phyloP scores from a whole-genome alignment of 371 early-diverging fungal genomes.

The Rhizopus sp. region DNA sequence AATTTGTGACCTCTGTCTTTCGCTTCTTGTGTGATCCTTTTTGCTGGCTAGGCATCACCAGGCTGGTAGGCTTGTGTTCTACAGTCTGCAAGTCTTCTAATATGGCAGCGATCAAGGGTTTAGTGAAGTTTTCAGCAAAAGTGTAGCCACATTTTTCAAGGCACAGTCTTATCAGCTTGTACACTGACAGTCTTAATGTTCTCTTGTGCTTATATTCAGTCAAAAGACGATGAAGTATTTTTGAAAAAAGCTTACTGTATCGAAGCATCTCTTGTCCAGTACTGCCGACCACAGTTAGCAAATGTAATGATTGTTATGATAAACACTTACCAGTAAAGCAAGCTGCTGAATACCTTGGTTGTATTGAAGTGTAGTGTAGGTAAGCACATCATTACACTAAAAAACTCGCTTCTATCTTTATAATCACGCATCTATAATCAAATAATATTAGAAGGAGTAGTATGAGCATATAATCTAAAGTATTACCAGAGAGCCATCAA shows the following conservation, averaged over 20 bases:
- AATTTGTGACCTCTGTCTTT: conserved; percentile 41
- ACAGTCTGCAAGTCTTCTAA: conserved; percentile 33
- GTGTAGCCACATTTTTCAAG: conserved; percentile 47
- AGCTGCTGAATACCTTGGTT: conserved; percentile 39
- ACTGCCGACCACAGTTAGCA: conserved; percentile 15
- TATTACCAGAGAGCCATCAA: conserved; percentile 47
- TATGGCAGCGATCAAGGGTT: conserved; percentile 30
- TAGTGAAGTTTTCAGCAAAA: conserved; percentile 40
- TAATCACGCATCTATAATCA: conserved; percentile 32
- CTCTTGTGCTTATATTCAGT: conserved; percentile 41
- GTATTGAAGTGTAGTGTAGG: conserved; percentile 43
- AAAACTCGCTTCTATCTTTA: conserved; percentile 42
- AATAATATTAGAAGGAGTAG: not conserved
- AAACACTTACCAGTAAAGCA: conserved; percentile 41
- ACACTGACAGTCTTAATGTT: conserved; percentile 36
- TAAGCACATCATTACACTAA: conserved; percentile 42
- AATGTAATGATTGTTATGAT: not conserved
- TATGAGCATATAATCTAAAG: not conserved
- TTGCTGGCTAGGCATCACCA: conserved; percentile 5
- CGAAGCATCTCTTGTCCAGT: conserved; percentile 40
- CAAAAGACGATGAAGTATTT: conserved; percentile 42
- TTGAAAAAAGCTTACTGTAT: conserved; percentile 40
- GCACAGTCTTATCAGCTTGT: conserved; percentile 43
- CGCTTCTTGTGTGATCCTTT: conserved; percentile 42
- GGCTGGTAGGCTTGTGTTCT: conserved; percentile 17